Evolutionary conservation across 1,284 basidiomycete species (phyloP).

Genomic region (Tilletia caries): DNA sequence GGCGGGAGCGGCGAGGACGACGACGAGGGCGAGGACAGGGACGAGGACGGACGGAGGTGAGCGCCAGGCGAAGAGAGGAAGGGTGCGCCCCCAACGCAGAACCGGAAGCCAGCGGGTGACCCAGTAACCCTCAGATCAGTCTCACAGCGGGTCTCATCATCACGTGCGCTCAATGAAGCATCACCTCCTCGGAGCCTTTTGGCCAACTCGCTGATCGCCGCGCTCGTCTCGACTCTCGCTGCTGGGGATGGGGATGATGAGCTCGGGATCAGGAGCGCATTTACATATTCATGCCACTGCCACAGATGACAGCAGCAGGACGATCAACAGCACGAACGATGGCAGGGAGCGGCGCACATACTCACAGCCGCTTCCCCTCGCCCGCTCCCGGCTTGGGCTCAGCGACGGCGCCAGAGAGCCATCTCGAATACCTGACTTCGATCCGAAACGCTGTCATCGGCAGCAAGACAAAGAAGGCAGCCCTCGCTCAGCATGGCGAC

Average conservation of each 20-base stretch:
- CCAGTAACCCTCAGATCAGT: too few relatives aligned
- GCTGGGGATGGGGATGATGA: not conserved
- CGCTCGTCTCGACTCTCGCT: not conserved
- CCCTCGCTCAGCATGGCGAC: slow-evolving; percentile 21
- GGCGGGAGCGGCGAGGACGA: not conserved
- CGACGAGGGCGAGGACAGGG: too few relatives aligned
- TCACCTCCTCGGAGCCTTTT: not conserved
- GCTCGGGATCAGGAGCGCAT: too few relatives aligned
- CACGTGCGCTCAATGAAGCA: too few relatives aligned
- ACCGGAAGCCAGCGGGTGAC: too few relatives aligned
- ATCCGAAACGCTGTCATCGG: slow-evolving; percentile 25
- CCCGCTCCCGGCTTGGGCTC: not conserved
- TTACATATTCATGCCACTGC: too few relatives aligned
- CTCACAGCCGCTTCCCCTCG: not conserved
- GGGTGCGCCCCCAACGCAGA: too few relatives aligned
- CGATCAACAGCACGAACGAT: not conserved
- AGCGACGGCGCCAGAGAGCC: too few relatives aligned
- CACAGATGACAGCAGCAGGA: not conserved
- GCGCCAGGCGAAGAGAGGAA: not conserved
- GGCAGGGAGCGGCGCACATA: not conserved
- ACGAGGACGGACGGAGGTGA: not conserved
- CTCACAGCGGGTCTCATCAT: too few relatives aligned
- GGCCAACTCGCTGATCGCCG: too few relatives aligned
- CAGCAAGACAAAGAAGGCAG: slow-evolving; percentile 22
- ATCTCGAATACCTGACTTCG: slow-evolving; percentile 20